A percentile compares a stretch with the other conserved stretches of the same genome.
These are phyloP conservation scores for Akebia trifoliata DNA, from an alignment of 164 flowering plant genomes.

Conservation along the genomic window DNA sequence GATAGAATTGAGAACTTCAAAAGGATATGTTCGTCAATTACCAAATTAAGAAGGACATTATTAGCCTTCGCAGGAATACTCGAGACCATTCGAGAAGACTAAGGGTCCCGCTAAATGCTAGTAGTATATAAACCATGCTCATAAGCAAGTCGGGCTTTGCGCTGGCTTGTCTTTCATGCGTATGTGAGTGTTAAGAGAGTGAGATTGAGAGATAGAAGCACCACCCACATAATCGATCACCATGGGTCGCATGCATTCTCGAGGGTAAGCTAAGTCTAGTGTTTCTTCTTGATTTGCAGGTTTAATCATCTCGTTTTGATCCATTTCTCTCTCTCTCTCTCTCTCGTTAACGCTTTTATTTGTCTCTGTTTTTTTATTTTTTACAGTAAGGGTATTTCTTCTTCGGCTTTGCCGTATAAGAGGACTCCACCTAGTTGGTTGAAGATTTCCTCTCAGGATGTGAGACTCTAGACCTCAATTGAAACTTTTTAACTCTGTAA, in stretches of 20 bases:
- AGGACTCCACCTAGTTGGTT: constrained; percentile 69
- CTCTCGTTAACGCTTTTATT: neutral
- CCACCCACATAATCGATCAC: too few species aligned
- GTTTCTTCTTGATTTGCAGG: neutral
- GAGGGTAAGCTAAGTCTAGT: constrained; percentile 8
- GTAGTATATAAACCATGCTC: too few species aligned
- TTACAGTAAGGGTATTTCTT: constrained; percentile 81
- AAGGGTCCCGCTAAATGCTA: too few species aligned
- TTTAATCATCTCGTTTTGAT: neutral
- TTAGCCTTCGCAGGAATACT: too few species aligned
- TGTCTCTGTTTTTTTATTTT: neutral
- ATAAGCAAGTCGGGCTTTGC: too few species aligned
- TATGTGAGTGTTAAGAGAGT: too few species aligned
- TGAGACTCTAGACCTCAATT: constrained; percentile 19
- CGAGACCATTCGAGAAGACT: too few species aligned
- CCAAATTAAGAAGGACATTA: too few species aligned
- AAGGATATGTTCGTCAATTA: too few species aligned
- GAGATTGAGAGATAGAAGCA: too few species aligned
- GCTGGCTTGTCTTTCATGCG: too few species aligned
- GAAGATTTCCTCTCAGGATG: constrained; percentile 37
- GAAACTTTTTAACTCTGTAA: neutral
- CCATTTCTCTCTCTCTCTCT: neutral
- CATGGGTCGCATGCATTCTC: constrained; percentile 23
- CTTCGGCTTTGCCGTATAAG: constrained; percentile 82
- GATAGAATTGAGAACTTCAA: too few species aligned